Evolutionary conservation across 148 eudicot species (phyloP), one percentile per base, ranked within the genome.

Genomic region (Diospyros kaki): DNA sequence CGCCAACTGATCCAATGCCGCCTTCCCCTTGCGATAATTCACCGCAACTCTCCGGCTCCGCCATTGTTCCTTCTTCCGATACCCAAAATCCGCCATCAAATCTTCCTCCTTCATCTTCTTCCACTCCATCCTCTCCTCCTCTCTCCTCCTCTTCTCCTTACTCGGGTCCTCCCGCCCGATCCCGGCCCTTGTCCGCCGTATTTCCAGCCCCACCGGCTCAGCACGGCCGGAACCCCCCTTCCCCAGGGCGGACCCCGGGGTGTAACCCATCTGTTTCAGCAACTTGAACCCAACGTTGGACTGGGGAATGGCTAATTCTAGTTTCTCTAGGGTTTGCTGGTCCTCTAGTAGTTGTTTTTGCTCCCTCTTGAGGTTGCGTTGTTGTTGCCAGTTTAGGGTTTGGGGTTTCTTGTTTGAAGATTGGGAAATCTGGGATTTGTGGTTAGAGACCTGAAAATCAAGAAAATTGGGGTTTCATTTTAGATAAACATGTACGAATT

Each of bases 181-280:
- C 69, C 98, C 98, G 0, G 87, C 90, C 69, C 98, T 77, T 2
- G 85, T 79, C 80, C 98, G 79, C 85, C 97, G 72, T 55, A 94
- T 94, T 74, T 91, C 87, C 10, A 94, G 60, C 69, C 86, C 89
- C n/a, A 94, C 76, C 0, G 97, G 98, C 71, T 91, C 93, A 1
- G 81, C 87, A 42, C 79, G 81, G 3, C 97, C 94, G 39, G 86
- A 86, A 3, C 92, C 94, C 76, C 83, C 92, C 81, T 88, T 91
- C 13, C 96, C 96, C 39, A 93, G 64, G 1, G 89, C 90, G 3
- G 83, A 79, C 7, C 98, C 98, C 1, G 97, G 94, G 18, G 83
- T 86, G 77, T 94, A 94, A 5, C 98, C 98, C 98, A 94, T 94
- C 69, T 88, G 86, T 62, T 84, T 84, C 65, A 94, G 73, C 86